Base-by-base conservation (phyloP, 495 filamentous ascomycete genomes). In the Penicillium coffeae region DNA sequence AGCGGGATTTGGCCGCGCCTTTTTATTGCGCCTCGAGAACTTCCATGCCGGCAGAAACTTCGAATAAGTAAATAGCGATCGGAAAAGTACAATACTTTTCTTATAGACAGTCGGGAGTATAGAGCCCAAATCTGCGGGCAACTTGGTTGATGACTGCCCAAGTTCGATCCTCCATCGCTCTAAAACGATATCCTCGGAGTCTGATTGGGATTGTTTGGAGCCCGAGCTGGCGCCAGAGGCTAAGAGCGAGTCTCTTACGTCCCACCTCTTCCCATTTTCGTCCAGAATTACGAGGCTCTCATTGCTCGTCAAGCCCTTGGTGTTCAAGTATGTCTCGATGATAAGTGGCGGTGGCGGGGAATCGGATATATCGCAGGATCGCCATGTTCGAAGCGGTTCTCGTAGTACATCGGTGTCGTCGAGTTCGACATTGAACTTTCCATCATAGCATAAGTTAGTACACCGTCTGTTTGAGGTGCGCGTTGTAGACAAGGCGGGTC, bases 91-190 rank as follows among this genome's bases (percentile, higher is more conserved):
- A 51, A 98, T 93, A 56, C 83, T 85, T 70, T 92, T 90, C 72
- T 97, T 98, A 74, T 98, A 98, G 49, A 93, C 83, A 18, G 88
- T 92, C 3, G 93, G 90, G 39, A 96, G 72, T 15, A 80, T 79
- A 22, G 81, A 74, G 27, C 76, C 81, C 55, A 89, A 79, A 53
- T 93, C 88, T 25, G 58, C 54, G 13, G 82, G 76, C 21, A 74
- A 64, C 34, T 70, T 62, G 40, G 75, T 73, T n/a, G 73, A 64
- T 13, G 77, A 64, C 52, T 84, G 70, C 47, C 82, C 86, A 50
- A 97, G 73, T 58, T 92, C 85, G 53, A 98, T 73, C 42, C 70
- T 83, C 93, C 93, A 98, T 38, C 93, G 79, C 68, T 98, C 93
- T 59, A 98, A 70, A 43, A 96, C 77, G 40, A 98, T 80, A 63